Evolutionary conservation across 2,329 filamentous ascomycete genomes (phyloP), one percentile per base, ranked within the genome.

Genomic region (Alternaria tenuissima): DNA sequence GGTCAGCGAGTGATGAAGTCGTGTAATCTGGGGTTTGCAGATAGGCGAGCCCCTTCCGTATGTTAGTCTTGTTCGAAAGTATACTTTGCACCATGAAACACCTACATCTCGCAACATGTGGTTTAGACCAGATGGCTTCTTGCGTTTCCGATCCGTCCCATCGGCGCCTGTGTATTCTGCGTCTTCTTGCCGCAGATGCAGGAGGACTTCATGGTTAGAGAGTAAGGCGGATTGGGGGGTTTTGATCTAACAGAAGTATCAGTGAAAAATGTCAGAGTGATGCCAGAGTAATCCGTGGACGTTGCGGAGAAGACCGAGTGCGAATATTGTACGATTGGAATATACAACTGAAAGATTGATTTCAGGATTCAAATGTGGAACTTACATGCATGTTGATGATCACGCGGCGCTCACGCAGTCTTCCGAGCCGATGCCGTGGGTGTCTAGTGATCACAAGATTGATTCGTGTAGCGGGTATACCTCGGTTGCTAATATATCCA

Each of bases 151-250:
- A 7, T 57, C 52, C 18, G 66, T 76, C 57, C 63, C 68, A 57
- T 79, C 76, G 28, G 64, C 69, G 51, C 70, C 71, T 8, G 59
- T 63, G 62, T 79, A 78, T 57, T 77, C 74, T 57, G 72, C 73
- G 34, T 72, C 69, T 68, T 76, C 72, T 49, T 67, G 53, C 38
- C 63, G 71, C 26, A 78, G 70, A 67, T 78, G 76, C 20, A 75
- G 68, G 70, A 88, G 89, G 64, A 93, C 89, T 81, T 93, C 91
- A 65, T 87, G 89, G 77, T 93, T 93, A 75, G 88, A 87, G 71
- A 93, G 82, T 42, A 89, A 84, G 5, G 89, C 89, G 30, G 87
- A 87, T 74, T 92, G 89, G 3, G 89, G 82, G 72, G 91, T 89
- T 69, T 92, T 80, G 72, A 93, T 86, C 85, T 91, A 61, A n/a